Conservation (phyloP, 208 protist genomes). For the Leishmania gerbilli region DNA sequence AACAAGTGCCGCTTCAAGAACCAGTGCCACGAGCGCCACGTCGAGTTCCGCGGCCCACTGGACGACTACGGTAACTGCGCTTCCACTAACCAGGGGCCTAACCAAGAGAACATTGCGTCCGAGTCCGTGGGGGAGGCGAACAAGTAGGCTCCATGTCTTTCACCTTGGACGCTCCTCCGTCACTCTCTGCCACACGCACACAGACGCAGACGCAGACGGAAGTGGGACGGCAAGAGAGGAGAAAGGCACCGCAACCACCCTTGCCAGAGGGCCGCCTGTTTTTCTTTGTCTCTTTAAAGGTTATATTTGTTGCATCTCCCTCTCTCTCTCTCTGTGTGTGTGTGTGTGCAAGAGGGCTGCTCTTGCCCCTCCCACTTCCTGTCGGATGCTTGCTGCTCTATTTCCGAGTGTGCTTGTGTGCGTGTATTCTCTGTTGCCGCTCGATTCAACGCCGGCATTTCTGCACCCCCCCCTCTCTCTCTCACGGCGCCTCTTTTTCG, state of each 20-base stretch:
- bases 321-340: too few species aligned
- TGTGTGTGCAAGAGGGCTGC: background rate
- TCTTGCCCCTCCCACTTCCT: background rate
- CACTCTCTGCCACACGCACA: background rate
- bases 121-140: background rate
- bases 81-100: constrained; percentile 5
- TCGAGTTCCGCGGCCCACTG: constrained; percentile 77
- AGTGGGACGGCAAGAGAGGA: too few species aligned
- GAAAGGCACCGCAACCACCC: background rate
- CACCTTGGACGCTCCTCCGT: background rate
- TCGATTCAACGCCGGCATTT: background rate
- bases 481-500: background rate
- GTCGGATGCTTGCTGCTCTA: background rate
- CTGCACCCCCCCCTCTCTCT: background rate
- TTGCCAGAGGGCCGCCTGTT: background rate
- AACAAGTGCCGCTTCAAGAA: constrained; percentile 86
- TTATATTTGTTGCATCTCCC: background rate
- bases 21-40: constrained; percentile 88
- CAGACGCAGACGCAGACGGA: background rate
- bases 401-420: background rate
- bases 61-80: constrained; percentile 51
- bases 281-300: background rate
- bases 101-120: background rate
- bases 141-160: background rate
- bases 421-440: background rate